phyloP scores from a whole-genome alignment of 2,329 filamentous ascomycete genomes.

The Colletotrichum phormii region DNA sequence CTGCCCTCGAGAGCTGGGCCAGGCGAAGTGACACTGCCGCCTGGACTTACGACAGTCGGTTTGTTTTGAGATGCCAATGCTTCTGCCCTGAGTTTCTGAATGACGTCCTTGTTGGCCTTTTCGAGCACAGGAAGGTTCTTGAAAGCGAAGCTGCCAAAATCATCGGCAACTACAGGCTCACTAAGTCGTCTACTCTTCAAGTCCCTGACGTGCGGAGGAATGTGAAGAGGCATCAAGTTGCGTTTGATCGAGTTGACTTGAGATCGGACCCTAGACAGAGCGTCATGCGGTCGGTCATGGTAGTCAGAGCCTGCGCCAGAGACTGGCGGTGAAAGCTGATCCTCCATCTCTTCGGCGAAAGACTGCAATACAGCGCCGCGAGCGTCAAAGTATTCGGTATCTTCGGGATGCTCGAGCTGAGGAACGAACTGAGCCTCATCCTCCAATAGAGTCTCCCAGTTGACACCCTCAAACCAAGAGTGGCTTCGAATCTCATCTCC shows the following conservation, averaged over 20 bases:
- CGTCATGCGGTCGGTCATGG: conserved; percentile 91
- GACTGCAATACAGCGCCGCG: conserved; percentile 91
- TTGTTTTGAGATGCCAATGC: conserved; percentile 79
- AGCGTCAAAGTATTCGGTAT: conserved; percentile 97
- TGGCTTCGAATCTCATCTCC: conserved; percentile 93
- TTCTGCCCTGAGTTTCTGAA: conserved; percentile 93
- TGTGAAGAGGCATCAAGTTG: conserved; percentile 93
- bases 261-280: conserved; percentile 86
- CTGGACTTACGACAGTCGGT: conserved; percentile 57
- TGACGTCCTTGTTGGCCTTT: conserved; percentile 98
- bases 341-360: conserved; percentile 94
- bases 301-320: conserved; percentile 80
- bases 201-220: conserved; percentile 95
- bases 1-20: conserved; percentile 84
- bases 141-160: conserved; percentile 96
- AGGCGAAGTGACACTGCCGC: conserved; percentile 64
- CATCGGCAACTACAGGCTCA: conserved; percentile 88
- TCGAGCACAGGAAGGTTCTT: conserved; percentile 97
- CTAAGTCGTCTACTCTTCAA: conserved; percentile 87
- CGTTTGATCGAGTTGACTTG: conserved; percentile 91
- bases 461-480: conserved; percentile 86
- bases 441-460: conserved; percentile 92
- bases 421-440: conserved; percentile 97
- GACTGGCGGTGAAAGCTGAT: conserved; percentile 81
- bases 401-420: conserved; percentile 90